phyloP scores from a whole-genome alignment of 2,329 filamentous ascomycete genomes.

The Tolypocladium ophioglossoides region DNA sequence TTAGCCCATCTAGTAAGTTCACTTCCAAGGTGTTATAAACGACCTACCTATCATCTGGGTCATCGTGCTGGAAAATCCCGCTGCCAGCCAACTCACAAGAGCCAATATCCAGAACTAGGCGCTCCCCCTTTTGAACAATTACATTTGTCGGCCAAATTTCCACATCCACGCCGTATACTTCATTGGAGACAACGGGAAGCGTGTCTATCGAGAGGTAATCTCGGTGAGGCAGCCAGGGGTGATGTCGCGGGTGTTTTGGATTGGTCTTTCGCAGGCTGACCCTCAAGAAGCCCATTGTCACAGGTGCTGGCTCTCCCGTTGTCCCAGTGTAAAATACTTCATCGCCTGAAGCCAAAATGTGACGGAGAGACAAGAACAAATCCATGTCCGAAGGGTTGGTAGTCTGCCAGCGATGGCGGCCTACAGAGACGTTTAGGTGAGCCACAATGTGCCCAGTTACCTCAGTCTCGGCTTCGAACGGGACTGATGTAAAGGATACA shows the following conservation, averaged over 20 bases:
- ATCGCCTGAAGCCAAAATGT: conserved; percentile 41
- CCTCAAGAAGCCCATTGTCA: conserved; percentile 55
- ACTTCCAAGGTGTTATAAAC: too few relatives aligned
- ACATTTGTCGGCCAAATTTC: conserved; percentile 58
- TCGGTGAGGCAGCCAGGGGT: conserved; percentile 33
- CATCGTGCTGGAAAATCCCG: background rate
- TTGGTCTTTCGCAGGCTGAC: conserved; percentile 45
- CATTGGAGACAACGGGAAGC: conserved; percentile 39
- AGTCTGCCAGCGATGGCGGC: conserved; percentile 29
- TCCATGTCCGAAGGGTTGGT: conserved; percentile 42
- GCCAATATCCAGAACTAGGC: background rate
- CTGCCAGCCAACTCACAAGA: background rate
- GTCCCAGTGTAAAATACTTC: conserved; percentile 57
- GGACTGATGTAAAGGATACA: background rate
- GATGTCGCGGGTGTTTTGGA: conserved; percentile 25
- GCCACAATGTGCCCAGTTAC: conserved; percentile 59
- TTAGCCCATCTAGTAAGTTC: too few relatives aligned
- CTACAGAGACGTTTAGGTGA: conserved; percentile 54
- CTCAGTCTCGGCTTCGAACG: conserved; percentile 52
- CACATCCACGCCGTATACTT: conserved; percentile 49
- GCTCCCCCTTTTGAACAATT: background rate
- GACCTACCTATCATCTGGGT: conserved; percentile 15
- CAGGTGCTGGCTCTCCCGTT: conserved; percentile 50
- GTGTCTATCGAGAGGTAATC: conserved; percentile 49
- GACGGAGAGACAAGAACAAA: conserved; percentile 51